A percentile compares a stretch with the other conserved stretches of the same genome.
Evolutionary conservation across 2,329 filamentous ascomycete genomes (phyloP).

Genomic region (Fonsecaea pedrosoi): DNA sequence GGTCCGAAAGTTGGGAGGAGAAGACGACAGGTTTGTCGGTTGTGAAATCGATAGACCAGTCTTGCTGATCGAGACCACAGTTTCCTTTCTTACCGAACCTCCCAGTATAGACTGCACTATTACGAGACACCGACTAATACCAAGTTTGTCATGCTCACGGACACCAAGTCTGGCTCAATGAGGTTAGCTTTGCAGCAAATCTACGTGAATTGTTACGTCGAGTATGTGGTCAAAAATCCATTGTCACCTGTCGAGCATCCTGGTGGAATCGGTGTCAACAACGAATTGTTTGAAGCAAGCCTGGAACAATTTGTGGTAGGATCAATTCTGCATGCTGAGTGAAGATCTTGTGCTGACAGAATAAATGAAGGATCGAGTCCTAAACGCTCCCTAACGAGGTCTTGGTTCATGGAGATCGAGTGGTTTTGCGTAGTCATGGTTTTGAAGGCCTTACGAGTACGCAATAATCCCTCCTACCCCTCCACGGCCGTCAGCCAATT

Average conservation of each 20-base stretch:
- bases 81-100: conserved; percentile 92
- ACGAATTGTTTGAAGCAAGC: conserved; percentile 69
- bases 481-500: background rate
- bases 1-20: conserved; percentile 90
- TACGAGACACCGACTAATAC: conserved; percentile 97
- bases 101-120: conserved; percentile 97
- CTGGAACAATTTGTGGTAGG: conserved; percentile 59
- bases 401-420: background rate
- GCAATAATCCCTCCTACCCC: background rate
- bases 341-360: conserved; percentile 18
- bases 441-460: background rate
- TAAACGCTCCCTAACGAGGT: conserved; percentile 36
- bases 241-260: conserved; percentile 67
- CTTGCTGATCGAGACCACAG: conserved; percentile 52
- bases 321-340: conserved; percentile 18
- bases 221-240: conserved; percentile 78
- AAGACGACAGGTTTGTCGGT: conserved; percentile 72
- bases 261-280: conserved; percentile 67
- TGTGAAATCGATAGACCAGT: background rate
- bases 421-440: background rate
- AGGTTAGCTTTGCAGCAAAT: conserved; percentile 95
- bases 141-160: conserved; percentile 96
- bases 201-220: conserved; percentile 96
- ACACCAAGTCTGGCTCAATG: conserved; percentile 87
- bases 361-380: conserved; percentile 38